Evolutionary conservation across 805 yeast genomes (phyloP).

Genomic region (Starmerella davenportii): DNA sequence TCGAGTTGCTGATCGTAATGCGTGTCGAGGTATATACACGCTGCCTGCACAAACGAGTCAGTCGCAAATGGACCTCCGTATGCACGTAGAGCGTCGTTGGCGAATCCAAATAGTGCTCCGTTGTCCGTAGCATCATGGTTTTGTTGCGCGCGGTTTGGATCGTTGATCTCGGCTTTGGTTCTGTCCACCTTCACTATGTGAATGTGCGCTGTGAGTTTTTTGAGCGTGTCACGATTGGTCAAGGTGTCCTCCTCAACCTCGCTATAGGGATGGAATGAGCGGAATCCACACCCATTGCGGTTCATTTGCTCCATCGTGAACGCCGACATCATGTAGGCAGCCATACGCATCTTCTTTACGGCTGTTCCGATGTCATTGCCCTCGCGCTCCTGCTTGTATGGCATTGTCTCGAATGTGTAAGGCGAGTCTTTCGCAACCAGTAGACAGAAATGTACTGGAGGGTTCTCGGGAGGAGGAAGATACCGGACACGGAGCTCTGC

Average conservation of each 20-base stretch:
- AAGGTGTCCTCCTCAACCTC: slow-evolving; percentile 39
- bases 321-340: slow-evolving; percentile 78
- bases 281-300: slow-evolving; percentile 54
- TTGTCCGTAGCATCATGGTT: slow-evolving; percentile 49
- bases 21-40: slow-evolving; percentile 68
- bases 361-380: slow-evolving; percentile 57
- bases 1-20: slow-evolving; percentile 52
- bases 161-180: slow-evolving; percentile 53
- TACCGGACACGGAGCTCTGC: slow-evolving; percentile 28
- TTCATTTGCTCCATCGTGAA: slow-evolving; percentile 82
- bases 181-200: slow-evolving; percentile 54
- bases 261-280: slow-evolving; percentile 62
- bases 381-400: slow-evolving; percentile 26
- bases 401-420: slow-evolving; percentile 51
- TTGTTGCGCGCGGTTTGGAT: slow-evolving; percentile 75
- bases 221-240: slow-evolving; percentile 27
- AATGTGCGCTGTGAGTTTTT: slow-evolving; percentile 50
- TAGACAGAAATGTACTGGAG: slow-evolving; percentile 67
- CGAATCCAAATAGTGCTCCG: slow-evolving; percentile 65
- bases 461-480: slow-evolving; percentile 41
- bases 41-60: slow-evolving; percentile 47
- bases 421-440: slow-evolving; percentile 63
- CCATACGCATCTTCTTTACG: slow-evolving; percentile 54
- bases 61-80: slow-evolving; percentile 38
- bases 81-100: slow-evolving; percentile 48